Conservation (phyloP, 768 basidiomycete genomes). For the Amanita molliuscula region DNA sequence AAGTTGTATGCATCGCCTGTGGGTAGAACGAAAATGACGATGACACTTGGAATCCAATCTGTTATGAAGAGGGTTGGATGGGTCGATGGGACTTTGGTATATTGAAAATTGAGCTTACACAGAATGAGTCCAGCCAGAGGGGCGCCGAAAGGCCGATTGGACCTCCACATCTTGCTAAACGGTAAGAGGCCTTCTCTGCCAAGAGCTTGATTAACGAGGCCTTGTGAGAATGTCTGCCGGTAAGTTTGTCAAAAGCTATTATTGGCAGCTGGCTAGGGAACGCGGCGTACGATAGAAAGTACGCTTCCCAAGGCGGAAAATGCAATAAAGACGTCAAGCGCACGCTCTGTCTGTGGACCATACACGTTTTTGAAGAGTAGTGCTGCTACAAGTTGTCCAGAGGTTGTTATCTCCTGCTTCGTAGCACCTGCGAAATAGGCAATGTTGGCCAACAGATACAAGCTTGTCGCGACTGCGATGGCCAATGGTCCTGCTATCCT, state of each 20-base stretch:
- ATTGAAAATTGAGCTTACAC: constrained; percentile 21
- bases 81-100: constrained; percentile 7
- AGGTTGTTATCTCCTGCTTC: constrained; percentile 46
- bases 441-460: constrained; percentile 54
- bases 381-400: constrained; percentile 44
- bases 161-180: constrained; percentile 49
- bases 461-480: constrained; percentile 36
- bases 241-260: neutral
- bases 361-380: constrained; percentile 59
- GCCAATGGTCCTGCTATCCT: constrained; percentile 57
- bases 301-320: constrained; percentile 53
- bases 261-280: neutral
- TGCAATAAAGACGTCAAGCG: constrained; percentile 24
- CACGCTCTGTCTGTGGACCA: constrained; percentile 40
- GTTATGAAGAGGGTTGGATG: constrained; percentile 34
- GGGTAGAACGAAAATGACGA: constrained; percentile 27
- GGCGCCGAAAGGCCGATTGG: constrained; percentile 49
- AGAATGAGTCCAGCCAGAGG: constrained; percentile 47
- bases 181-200: constrained; percentile 56
- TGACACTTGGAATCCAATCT: constrained; percentile 58
- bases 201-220: constrained; percentile 48
- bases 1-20: neutral
- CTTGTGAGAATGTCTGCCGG: constrained; percentile 15
- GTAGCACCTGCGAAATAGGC: constrained; percentile 63
- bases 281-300: constrained; percentile 19